These are phyloP conservation scores for Leccinum sublutescens DNA, from an alignment of 768 basidiomycete species.

Conservation along the genomic window DNA sequence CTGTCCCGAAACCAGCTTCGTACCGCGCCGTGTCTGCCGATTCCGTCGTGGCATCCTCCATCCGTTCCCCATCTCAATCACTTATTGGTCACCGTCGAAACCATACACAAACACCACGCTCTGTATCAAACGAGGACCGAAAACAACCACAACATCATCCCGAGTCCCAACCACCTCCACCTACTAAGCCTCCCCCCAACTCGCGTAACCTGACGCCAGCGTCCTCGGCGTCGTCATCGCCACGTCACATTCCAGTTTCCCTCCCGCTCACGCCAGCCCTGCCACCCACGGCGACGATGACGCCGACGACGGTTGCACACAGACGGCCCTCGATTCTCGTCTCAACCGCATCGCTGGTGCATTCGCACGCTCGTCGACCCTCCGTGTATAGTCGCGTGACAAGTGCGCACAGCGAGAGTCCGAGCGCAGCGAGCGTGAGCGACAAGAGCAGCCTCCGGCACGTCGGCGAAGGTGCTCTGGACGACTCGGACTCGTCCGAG, in stretches of 20 bases:
- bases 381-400: constrained; percentile 42
- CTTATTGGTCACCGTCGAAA: constrained; percentile 12
- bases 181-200: constrained; percentile 32
- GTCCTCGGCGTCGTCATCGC: constrained; percentile 60
- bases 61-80: constrained; percentile 26
- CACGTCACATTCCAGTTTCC: constrained; percentile 38
- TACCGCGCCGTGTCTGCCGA: constrained; percentile 29
- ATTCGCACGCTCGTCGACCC: constrained; percentile 32
- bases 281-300: constrained; percentile 39
- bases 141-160: constrained; percentile 21
- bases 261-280: constrained; percentile 33
- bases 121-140: constrained; percentile 21
- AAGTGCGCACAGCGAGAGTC: constrained; percentile 31
- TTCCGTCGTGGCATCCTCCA: constrained; percentile 15
- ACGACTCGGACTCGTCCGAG: constrained; percentile 70
- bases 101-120: constrained; percentile 12
- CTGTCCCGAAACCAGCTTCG: constrained; percentile 23
- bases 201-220: constrained; percentile 53
- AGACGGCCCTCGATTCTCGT: constrained; percentile 41
- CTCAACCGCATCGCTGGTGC: constrained; percentile 35
- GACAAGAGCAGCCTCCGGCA: constrained; percentile 51
- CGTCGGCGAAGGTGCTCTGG: constrained; percentile 74
- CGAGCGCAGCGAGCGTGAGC: constrained; percentile 36
- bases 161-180: constrained; percentile 15
- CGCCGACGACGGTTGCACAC: constrained; percentile 43